Base-by-base conservation (phyloP, 306 rosid genomes). In the Lathyrus aphaca region DNA sequence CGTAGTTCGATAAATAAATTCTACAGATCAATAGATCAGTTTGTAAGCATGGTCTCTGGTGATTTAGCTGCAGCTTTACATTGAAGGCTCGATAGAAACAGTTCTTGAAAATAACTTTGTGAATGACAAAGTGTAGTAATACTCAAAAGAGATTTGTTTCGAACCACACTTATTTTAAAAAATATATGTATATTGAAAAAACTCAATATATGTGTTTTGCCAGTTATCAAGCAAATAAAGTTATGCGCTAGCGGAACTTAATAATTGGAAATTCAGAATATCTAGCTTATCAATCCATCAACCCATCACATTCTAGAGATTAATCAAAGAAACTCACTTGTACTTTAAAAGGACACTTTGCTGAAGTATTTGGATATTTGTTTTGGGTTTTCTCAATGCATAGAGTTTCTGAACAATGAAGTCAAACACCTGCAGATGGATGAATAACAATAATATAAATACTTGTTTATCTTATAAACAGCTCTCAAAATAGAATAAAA, bases 341-440 rank as follows among this genome's bases (percentile, higher is more conserved):
- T 94, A 94, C 82, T 94, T 94, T 73, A 94, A 87, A 60, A 90
- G 95, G 81, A 94, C 91, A 83, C 79, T 94, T 72, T 94, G 98
- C 73, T 94, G 98, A 87, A 94, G 98, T 62, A 94, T 94, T 84
- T 94, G 98, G 77, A 94, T 87, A 80, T 94, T 94, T 62, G 98
- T 94, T 86, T 94, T 94, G 43, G 98, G 97, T 77, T 94, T 94
- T 83, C 98, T 87, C 80, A 94, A 42, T 32, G 98, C 96, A 64
- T 90, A 85, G 54, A 94, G 98, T 84, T 90, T 94, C 90, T 94
- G 98, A 65, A 94, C 97, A 90, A 88, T 56, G 81, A 88, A 94
- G 82, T 94, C 98, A 83, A 80, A 90, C 65, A 87, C 96, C 98
- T 93, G 90, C 51, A 79, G 46, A 84, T 66, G 71, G 35, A 77